A percentile compares a stretch with the other conserved stretches of the same genome.
Conservation (phyloP, 345 rosid species). For the Syzygium grande region DNA sequence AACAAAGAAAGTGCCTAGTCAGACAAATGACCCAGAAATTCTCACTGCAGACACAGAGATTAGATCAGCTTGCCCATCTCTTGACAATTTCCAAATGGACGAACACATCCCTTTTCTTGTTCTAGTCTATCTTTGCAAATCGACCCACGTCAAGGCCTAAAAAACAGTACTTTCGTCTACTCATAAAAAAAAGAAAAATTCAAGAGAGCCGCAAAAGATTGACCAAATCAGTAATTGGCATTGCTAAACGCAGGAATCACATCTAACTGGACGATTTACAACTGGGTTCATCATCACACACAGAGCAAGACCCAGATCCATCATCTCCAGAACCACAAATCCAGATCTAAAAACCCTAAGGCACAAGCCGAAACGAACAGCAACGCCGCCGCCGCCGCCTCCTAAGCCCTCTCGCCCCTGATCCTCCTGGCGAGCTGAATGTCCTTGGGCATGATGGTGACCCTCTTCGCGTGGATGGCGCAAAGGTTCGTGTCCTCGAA, state of each 20-base stretch:
- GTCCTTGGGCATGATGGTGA: slow-evolving; percentile 21
- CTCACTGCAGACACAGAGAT: not conserved
- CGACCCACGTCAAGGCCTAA: not conserved
- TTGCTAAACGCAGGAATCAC: not conserved
- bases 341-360: not conserved
- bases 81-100: not conserved
- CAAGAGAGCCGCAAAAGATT: not conserved
- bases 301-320: not conserved
- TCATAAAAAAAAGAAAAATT: not conserved
- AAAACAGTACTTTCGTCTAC: not conserved
- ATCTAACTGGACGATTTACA: not conserved
- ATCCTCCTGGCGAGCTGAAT: slow-evolving; percentile 18
- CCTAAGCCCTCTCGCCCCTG: slow-evolving; percentile 18
- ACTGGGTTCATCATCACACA: not conserved
- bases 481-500: slow-evolving; percentile 20
- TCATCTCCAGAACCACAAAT: not conserved
- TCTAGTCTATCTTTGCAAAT: not conserved
- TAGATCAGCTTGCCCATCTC: not conserved
- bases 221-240: not conserved
- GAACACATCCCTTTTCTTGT: not conserved
- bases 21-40: not conserved
- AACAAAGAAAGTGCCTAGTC: not conserved
- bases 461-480: slow-evolving; percentile 20
- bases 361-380: not conserved
- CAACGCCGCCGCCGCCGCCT: not conserved